These are phyloP conservation scores for Candida xiaguanensis DNA, from an alignment of 805 yeast species.

Conservation along the genomic window DNA sequence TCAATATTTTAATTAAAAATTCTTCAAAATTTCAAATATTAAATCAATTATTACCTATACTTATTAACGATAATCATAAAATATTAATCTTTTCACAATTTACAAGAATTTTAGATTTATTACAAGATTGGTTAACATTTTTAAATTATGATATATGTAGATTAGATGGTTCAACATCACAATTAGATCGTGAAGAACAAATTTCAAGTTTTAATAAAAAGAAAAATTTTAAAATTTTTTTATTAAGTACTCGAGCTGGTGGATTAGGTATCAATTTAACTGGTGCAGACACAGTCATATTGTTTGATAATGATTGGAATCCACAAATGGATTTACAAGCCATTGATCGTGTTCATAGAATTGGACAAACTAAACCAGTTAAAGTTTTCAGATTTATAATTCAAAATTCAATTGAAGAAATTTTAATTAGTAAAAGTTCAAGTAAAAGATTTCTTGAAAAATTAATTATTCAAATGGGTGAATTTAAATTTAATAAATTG, in stretches of 20 bases:
- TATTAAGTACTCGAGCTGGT: conserved; percentile 90
- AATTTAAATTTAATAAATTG: conserved; percentile 28
- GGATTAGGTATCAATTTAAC: conserved; percentile 88
- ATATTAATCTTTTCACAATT: conserved; percentile 85
- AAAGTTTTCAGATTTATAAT: conserved; percentile 75
- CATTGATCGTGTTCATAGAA: conserved; percentile 91
- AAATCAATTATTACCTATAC: conserved; percentile 53
- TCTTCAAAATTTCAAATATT: conserved; percentile 75
- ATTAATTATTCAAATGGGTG: conserved; percentile 50
- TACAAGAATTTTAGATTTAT: conserved; percentile 72
- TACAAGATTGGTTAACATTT: conserved; percentile 68
- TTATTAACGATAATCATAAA: conserved; percentile 56
- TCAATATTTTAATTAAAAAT: conserved; percentile 35
- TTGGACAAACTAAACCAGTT: conserved; percentile 86
- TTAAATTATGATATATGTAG: conserved; percentile 49
- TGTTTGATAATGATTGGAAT: conserved; percentile 95
- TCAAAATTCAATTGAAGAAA: conserved; percentile 78
- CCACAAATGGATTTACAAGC: conserved; percentile 97
- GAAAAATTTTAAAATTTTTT: conserved; percentile 46
- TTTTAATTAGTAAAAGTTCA: conserved; percentile 72
- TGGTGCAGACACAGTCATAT: conserved; percentile 83
- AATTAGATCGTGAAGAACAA: conserved; percentile 60
- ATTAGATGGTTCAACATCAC: conserved; percentile 73
- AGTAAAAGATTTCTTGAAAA: conserved; percentile 76
- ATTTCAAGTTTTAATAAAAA: conserved; percentile 49